Evolutionary conservation across 768 basidiomycete species (phyloP).

Genomic region (Saitozyma sp.): DNA sequence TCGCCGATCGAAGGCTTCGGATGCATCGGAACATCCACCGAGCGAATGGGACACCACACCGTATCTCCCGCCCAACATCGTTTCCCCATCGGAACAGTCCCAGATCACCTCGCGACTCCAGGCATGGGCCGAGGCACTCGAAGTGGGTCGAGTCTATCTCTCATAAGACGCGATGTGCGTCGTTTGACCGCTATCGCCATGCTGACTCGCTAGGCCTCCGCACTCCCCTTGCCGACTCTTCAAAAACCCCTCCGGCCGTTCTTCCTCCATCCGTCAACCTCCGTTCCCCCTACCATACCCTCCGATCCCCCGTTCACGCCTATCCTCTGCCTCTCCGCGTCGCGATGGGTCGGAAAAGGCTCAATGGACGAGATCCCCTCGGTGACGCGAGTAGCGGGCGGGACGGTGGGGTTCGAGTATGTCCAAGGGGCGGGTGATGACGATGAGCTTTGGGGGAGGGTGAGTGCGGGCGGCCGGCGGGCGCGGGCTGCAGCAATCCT

Average conservation of each 20-base stretch:
- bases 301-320: conserved; percentile 53
- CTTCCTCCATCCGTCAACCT: conserved; percentile 79
- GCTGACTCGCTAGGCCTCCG: conserved; percentile 61
- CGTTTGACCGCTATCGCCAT: not conserved
- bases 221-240: conserved; percentile 67
- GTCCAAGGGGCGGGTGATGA: conserved; percentile 95
- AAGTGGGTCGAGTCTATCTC: conserved; percentile 55
- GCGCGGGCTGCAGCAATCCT: conserved; percentile 6
- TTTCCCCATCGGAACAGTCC: conserved; percentile 66
- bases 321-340: conserved; percentile 82
- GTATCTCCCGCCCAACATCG: conserved; percentile 66
- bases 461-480: conserved; percentile 43
- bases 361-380: conserved; percentile 32
- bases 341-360: conserved; percentile 61
- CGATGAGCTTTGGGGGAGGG: conserved; percentile 85
- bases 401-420: conserved; percentile 75
- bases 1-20: not conserved
- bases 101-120: conserved; percentile 71
- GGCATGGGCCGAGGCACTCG: conserved; percentile 68
- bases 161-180: not conserved
- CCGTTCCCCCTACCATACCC: conserved; percentile 56
- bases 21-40: conserved; percentile 23
- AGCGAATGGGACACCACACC: conserved; percentile 61
- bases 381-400: conserved; percentile 23
- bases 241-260: conserved; percentile 72